Base-by-base conservation (phyloP, 345 rosid species). In the Salix exigua region DNA sequence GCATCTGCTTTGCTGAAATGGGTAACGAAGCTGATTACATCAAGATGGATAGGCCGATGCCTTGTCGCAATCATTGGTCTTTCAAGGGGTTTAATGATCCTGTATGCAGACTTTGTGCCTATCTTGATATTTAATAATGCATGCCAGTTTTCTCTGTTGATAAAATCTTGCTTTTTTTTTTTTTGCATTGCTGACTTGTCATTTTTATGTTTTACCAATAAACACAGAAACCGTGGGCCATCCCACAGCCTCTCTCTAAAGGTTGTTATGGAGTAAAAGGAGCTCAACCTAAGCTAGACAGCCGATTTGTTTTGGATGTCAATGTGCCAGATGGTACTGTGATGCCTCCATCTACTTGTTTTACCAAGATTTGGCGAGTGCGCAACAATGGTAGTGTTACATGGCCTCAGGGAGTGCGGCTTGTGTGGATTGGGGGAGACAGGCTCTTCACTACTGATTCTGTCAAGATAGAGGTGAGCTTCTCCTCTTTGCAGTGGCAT, bases 331-430 rank as follows among this genome's bases (percentile, higher is more conserved):
- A 96, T 87, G 98, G 98, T 35, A 89, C 99, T 40, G 68, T 81
- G 62, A 84, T 94, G 88, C 88, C 92, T 74, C 97, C 99, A 55
- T 87, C 84, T 8, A 88, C 94, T 28, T 77, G 82, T 37, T 94
- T 94, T 74, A 96, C 92, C 25, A 96, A 96, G 91, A 89, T 94
- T 58, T 96, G 98, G 98, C 87, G 96, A 62, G 85, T 96, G 95
- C 88, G 87, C 73, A 96, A 96, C 86, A 88, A 66, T 82, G 99
- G 99, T 61, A 82, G 71, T 70, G 21, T 84, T 72, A 86, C 82
- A 21, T 96, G 99, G 99, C 88, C 84, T 5, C 84, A 7, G 28
- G 95, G 97, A 51, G 69, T 84, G 31, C 88, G 83, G 76, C 86
- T 96, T 61, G 84, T 90, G 75, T 94, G 97, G 94, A 90, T 87